Percentiles rank a stretch among this genome's conserved stretches.
Conservation (phyloP, 129 eudicot species). For the Lonicera japonica region DNA sequence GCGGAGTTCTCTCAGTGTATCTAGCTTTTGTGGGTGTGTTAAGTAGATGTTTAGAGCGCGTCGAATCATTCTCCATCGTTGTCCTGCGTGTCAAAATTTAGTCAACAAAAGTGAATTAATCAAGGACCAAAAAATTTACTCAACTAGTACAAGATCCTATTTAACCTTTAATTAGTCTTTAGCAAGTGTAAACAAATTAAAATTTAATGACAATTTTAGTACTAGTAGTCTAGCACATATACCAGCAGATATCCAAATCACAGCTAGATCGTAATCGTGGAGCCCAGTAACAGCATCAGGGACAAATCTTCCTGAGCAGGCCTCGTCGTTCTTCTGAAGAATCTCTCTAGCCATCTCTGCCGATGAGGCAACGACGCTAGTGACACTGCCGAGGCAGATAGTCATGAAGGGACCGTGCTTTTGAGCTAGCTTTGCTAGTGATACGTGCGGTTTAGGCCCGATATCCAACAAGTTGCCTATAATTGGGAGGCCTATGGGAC, state of each 20-base stretch:
- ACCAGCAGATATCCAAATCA: conserved; percentile 40
- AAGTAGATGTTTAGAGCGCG: conserved; percentile 24
- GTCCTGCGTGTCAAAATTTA: too few species aligned
- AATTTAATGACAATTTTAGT: too few species aligned
- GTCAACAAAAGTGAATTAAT: too few species aligned
- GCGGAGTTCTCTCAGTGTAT: conserved; percentile 19
- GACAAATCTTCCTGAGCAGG: conserved; percentile 10
- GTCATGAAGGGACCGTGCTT: conserved; percentile 28
- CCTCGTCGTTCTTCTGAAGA: too few species aligned
- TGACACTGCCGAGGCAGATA: conserved; percentile 19
- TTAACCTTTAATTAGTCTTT: too few species aligned
- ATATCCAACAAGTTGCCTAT: conserved; percentile 13
- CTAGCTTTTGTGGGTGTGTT: conserved; percentile 25
- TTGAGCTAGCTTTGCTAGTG: conserved; percentile 12
- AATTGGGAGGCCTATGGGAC: conserved; percentile 10
- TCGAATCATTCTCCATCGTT: conserved; percentile 42
- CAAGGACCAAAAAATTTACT: too few species aligned
- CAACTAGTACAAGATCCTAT: too few species aligned
- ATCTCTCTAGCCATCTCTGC: too few species aligned
- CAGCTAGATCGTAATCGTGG: conserved; percentile 23
- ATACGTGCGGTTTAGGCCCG: conserved; percentile 4
- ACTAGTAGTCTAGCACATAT: too few species aligned
- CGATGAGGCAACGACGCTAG: too few species aligned
- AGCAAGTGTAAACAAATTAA: too few species aligned
- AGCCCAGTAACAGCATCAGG: conserved; percentile 23